phyloP scores from a whole-genome alignment of 305 asterid genomes.

The Fraxinus nigra region DNA sequence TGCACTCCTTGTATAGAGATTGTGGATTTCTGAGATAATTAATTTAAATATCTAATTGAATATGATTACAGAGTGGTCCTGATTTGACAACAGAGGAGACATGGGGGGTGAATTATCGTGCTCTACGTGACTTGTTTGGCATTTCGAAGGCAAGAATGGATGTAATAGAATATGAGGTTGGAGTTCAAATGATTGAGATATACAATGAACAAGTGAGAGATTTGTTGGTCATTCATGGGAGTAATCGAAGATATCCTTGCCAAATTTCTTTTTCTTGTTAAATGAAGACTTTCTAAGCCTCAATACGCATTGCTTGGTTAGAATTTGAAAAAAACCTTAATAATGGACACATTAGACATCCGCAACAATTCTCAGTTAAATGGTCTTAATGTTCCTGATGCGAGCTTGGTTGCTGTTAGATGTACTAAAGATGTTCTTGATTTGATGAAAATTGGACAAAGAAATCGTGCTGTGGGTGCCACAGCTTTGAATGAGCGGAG shows the following conservation, averaged over 20 bases:
- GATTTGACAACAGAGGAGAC: slow-evolving; percentile 78
- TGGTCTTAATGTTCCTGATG: slow-evolving; percentile 94
- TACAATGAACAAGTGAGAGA: slow-evolving; percentile 37
- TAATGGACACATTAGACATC: slow-evolving; percentile 63
- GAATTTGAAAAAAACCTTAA: slow-evolving; percentile 39
- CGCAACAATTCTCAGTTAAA: slow-evolving; percentile 87
- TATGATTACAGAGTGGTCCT: slow-evolving; percentile 76
- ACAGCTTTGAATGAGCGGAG: slow-evolving; percentile 89
- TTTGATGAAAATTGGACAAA: slow-evolving; percentile 77
- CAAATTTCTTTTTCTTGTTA: not conserved
- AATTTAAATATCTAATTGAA: not conserved
- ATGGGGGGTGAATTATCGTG: slow-evolving; percentile 61
- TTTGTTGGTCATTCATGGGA: slow-evolving; percentile 75
- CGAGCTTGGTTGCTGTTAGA: slow-evolving; percentile 67
- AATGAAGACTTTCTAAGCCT: not conserved
- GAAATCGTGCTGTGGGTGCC: slow-evolving; percentile 90
- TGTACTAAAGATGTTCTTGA: slow-evolving; percentile 89
- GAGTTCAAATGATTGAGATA: slow-evolving; percentile 91
- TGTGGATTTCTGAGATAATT: not conserved
- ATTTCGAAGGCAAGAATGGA: slow-evolving; percentile 60
- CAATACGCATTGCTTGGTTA: not conserved
- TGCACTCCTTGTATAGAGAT: not conserved
- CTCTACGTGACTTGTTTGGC: slow-evolving; percentile 38
- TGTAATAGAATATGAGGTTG: slow-evolving; percentile 69
- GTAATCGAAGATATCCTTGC: slow-evolving; percentile 81